Evolutionary conservation across 148 eudicot species (phyloP), one percentile per base, ranked within the genome.

Genomic region (Chenopodium formosanum): DNA sequence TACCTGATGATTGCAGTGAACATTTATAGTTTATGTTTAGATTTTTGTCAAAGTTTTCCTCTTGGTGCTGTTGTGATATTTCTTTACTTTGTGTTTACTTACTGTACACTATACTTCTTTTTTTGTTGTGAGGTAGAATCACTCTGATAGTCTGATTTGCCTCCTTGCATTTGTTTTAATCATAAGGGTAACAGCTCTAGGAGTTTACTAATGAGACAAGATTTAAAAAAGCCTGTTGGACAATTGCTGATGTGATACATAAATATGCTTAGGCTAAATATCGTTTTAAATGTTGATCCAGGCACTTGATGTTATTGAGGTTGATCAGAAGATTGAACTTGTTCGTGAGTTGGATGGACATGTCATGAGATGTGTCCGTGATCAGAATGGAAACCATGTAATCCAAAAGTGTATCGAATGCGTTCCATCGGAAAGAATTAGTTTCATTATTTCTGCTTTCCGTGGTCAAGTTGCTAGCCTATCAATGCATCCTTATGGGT

Each of bases 321-420:
- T 90, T 78, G 97, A 95, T 64, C 98, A 95, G 83, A 93, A 92
- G 87, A 84, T 82, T 52, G 89, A 87, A 82, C 94, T 95, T 80
- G 94, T 92, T 64, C 87, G 72, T 77, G 98, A 95, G 83, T 90
- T 95, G 74, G 97, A 95, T 89, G 97, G 97, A 19, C 93, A 95
- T 85, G 91, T 95, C 70, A 83, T 92, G 83, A 86, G 88, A 82
- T 95, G 98, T 70, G 98, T 95, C 23, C 92, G 92, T 17, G 98
- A 95, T 87, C 98, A 95, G 88, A 95, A 95, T 83, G 98, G 97
- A 70, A 95, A 95, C 82, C 98, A 93, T 84, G 98, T 93, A 9
- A 90, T 95, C 77, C 98, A 95, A 66, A 95, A 95, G 85, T 95
- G 98, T 80, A 92, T 95, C 56, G 98, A 93, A 78, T 84, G 97